These are phyloP conservation scores for Pseudoperonospora humuli DNA, from an alignment of 352 stramenopile species.

Conservation along the genomic window DNA sequence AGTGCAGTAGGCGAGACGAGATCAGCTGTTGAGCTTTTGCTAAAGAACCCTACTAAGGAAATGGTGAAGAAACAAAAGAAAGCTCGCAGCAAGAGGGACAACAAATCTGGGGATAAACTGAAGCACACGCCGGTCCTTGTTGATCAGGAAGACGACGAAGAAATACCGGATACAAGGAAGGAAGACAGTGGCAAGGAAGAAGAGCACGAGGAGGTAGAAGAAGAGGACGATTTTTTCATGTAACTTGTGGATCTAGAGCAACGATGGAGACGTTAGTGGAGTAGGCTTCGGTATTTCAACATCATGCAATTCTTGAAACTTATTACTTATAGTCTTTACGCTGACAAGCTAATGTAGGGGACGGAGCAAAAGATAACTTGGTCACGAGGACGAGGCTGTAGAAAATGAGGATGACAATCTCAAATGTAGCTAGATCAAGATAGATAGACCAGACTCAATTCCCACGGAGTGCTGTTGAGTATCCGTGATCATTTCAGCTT, in stretches of 20 bases:
- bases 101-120: constrained; percentile 33
- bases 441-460: constrained; percentile 41
- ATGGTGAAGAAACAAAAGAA: constrained; percentile 68
- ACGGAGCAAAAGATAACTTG: constrained; percentile 5
- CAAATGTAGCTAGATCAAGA: constrained; percentile 43
- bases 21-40: constrained; percentile 38
- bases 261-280: neutral
- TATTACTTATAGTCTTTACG: constrained; percentile 26
- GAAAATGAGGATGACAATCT: constrained; percentile 4
- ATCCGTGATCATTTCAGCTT: constrained; percentile 58
- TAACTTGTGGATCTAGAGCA: constrained; percentile 16
- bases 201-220: constrained; percentile 27
- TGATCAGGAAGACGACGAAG: constrained; percentile 47
- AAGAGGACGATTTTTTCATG: constrained; percentile 69
- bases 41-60: constrained; percentile 63
- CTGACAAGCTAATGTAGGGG: constrained; percentile 13
- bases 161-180: constrained; percentile 11
- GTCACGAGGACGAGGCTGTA: constrained; percentile 3
- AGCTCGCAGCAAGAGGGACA: constrained; percentile 38
- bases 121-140: constrained; percentile 31
- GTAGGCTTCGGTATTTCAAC: constrained; percentile 3
- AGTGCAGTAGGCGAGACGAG: constrained; percentile 2
- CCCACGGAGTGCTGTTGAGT: constrained; percentile 35
- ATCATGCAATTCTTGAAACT: constrained; percentile 6
- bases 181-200: constrained; percentile 14